These are phyloP conservation scores for Golubevia pallescens DNA, from an alignment of 1,284 basidiomycete genomes.

Conservation along the genomic window DNA sequence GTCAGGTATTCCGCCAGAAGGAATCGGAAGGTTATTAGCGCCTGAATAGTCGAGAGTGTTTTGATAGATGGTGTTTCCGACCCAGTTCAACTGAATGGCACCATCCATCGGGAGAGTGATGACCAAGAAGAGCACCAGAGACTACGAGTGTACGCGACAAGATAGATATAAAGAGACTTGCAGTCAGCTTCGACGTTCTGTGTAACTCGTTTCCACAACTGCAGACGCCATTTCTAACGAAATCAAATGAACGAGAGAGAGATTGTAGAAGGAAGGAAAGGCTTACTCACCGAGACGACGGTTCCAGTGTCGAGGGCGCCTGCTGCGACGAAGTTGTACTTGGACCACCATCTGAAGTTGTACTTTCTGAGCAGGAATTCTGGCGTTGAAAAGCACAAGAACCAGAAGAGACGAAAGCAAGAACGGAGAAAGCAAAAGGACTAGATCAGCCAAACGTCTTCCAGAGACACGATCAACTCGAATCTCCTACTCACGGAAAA, in stretches of 20 bases:
- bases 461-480: too few relatives aligned
- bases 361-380: slow-evolving; percentile 43
- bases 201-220: too few relatives aligned
- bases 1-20: background rate
- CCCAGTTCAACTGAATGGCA: slow-evolving; percentile 37
- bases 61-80: slow-evolving; percentile 42
- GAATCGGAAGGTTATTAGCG: background rate
- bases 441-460: too few relatives aligned
- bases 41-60: slow-evolving; percentile 27
- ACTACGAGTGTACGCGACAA: slow-evolving; percentile 4
- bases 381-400: slow-evolving; percentile 8
- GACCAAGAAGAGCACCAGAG: slow-evolving; percentile 48
- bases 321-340: slow-evolving; percentile 59
- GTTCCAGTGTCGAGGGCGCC: slow-evolving; percentile 54
- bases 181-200: background rate
- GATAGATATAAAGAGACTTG: background rate
- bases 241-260: too few relatives aligned
- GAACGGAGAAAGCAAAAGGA: background rate
- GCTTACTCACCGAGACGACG: slow-evolving; percentile 21
- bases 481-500: slow-evolving; percentile 6
- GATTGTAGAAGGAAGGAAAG: slow-evolving; percentile 4
- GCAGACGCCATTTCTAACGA: too few relatives aligned
- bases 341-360: slow-evolving; percentile 59
- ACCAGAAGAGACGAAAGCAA: slow-evolving; percentile 19
- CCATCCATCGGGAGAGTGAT: slow-evolving; percentile 39